Evolutionary conservation across 2,329 filamentous ascomycete species (phyloP), one percentile per base, ranked within the genome.

Genomic region (Davidsoniella virescens): DNA sequence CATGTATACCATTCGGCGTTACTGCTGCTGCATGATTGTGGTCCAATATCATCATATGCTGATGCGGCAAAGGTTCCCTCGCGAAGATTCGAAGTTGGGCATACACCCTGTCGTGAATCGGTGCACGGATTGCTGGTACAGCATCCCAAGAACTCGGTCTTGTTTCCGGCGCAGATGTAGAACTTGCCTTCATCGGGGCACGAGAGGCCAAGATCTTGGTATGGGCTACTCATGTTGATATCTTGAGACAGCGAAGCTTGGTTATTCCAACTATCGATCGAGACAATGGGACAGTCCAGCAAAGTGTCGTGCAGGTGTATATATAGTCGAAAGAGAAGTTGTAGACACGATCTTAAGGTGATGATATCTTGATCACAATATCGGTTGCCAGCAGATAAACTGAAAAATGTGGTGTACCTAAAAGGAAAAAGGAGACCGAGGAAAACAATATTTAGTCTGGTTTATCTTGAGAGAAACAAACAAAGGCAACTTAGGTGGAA

Each of bases 111-210:
- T 29, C 55, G 56, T 6, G 51, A 52, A 29, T 55, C 52, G 18
- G 56, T 52, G 56, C 62, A 65, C 2, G 66, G 65, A 47, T 69
- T 55, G 33, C 57, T 56, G 36, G 58, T 57, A 56, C 67, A 70
- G 54, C 67, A 70, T 10, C 67, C 67, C 39, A 70, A 50, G 55
- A 68, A 70, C 26, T 61, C 61, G 2, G 55, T 54, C 3, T 52
- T 54, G 29, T 59, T 60, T 1, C 58, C 56, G 3, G 53, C 41
- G 54, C 66, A 67, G 51, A 66, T 57, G 58, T 67, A 67, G 36
- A 67, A 67, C 5, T 50, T 36, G 20, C 63, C 61, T 3, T 58
- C 59, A 1, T 47, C 50, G 0, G 61, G 61, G 40, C 67, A 69
- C 4, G 51, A 52, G 0, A 65, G 54, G 12, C 59, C 63, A 1